phyloP scores from a whole-genome alignment of 306 rosid genomes.

The Castanea mollissima region DNA sequence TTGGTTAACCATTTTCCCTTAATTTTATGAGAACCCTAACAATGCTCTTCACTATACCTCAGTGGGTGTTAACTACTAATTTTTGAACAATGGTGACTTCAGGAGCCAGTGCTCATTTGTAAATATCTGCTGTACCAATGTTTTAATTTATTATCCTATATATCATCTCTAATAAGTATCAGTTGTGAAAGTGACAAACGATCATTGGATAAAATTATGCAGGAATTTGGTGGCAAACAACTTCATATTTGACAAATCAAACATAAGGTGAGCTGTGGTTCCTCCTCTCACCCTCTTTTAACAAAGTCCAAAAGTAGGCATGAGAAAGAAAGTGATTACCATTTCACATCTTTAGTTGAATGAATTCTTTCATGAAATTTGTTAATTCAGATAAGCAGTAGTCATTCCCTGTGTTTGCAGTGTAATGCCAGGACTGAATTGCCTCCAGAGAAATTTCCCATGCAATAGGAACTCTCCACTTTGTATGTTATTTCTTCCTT shows the following conservation, averaged over 20 bases:
- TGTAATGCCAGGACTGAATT: constrained; percentile 55
- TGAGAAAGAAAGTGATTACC: neutral
- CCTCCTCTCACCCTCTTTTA: neutral
- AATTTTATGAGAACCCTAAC: too few species aligned
- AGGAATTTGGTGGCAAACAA: constrained; percentile 36
- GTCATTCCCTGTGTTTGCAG: constrained; percentile 34
- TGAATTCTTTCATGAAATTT: neutral
- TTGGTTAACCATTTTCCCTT: too few species aligned
- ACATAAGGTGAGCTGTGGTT: constrained; percentile 11
- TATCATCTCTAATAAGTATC: neutral
- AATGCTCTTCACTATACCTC: too few species aligned
- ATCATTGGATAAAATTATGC: neutral
- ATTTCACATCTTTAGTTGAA: neutral
- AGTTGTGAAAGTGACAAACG: neutral
- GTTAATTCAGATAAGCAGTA: neutral
- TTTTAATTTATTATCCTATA: neutral
- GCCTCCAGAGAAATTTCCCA: constrained; percentile 68
- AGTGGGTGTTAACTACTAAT: too few species aligned
- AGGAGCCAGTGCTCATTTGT: too few species aligned
- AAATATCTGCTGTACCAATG: neutral
- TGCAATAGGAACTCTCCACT: constrained; percentile 49
- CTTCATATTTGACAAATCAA: constrained; percentile 19
- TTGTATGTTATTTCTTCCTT: constrained; percentile 44
- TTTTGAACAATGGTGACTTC: too few species aligned
- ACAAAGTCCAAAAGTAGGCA: neutral